Evolutionary conservation across 352 stramenopile genomes (phyloP).

Genomic region (Plasmopara muralis): DNA sequence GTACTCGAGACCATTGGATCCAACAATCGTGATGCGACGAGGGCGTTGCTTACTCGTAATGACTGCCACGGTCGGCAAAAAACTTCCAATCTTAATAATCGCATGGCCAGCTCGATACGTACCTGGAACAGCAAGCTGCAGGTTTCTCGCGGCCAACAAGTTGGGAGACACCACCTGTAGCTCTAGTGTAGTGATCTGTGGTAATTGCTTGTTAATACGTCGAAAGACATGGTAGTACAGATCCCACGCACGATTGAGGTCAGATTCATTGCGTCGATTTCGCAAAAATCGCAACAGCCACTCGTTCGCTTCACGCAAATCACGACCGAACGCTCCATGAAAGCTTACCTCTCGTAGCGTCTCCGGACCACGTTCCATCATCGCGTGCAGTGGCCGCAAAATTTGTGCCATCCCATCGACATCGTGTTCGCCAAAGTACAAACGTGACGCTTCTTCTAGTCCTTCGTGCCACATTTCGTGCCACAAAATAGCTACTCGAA

Average conservation of each 20-base stretch:
- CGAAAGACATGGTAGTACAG: conserved; percentile 98
- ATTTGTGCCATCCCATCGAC: conserved; percentile 94
- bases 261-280: conserved; percentile 56
- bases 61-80: conserved; percentile 91
- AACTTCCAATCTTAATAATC: conserved; percentile 78
- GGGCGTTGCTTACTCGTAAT: conserved; percentile 98
- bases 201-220: conserved; percentile 84
- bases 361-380: conserved; percentile 85
- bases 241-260: conserved; percentile 96
- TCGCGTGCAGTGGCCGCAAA: conserved; percentile 88
- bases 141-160: conserved; percentile 86
- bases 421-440: conserved; percentile 97
- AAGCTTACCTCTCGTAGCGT: conserved; percentile 78
- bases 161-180: conserved; percentile 93
- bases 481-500: conserved; percentile 98
- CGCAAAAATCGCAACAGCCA: conserved; percentile 64
- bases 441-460: conserved; percentile 94
- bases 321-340: conserved; percentile 87
- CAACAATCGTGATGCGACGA: conserved; percentile 91
- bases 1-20: conserved; percentile 97
- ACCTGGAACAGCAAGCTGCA: conserved; percentile 96
- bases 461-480: conserved; percentile 98
- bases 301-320: conserved; percentile 81
- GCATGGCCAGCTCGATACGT: conserved; percentile 66
- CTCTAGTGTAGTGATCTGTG: conserved; percentile 93